A percentile compares a stretch with the other conserved stretches of the same genome.
phyloP scores from a whole-genome alignment of 805 yeast species.

The Saturnispora mendoncae region DNA sequence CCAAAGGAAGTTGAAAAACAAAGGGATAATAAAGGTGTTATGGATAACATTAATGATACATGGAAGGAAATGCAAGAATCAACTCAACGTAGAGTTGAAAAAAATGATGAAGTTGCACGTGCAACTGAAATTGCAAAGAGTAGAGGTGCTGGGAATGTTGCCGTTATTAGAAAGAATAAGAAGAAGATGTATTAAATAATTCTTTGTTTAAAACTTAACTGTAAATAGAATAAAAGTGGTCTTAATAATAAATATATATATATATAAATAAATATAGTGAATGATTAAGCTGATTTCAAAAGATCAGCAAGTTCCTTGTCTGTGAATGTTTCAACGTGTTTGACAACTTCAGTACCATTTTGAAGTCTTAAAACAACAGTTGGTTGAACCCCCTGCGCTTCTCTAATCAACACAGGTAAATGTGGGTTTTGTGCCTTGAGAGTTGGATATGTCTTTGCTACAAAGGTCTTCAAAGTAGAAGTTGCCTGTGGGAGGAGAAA shows the following conservation, averaged over 20 bases:
- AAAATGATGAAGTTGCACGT: conserved; percentile 21
- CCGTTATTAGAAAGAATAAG: conserved; percentile 24
- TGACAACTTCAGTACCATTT: conserved; percentile 42
- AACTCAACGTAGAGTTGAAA: conserved; percentile 20
- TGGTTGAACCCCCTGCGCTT: conserved; percentile 65
- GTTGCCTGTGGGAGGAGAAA: conserved; percentile 74
- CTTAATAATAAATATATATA: conserved; percentile 2
- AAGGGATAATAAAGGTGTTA: conserved; percentile 24
- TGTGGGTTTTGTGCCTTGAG: conserved; percentile 54
- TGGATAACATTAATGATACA: conserved; percentile 25
- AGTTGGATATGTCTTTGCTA: conserved; percentile 55
- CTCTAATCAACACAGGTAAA: conserved; percentile 72
- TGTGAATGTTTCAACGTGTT: conserved; percentile 39
- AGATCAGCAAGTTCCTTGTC: conserved; percentile 33
- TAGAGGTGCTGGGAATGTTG: conserved; percentile 22
- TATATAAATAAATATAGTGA: background rate
- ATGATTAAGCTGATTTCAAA: conserved; percentile 2
- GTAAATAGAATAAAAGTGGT: background rate
- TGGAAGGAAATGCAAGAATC: conserved; percentile 28
- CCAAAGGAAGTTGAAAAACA: conserved; percentile 14
- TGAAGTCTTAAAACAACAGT: conserved; percentile 66
- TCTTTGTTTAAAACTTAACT: background rate
- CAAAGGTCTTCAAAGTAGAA: conserved; percentile 55
- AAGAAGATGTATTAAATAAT: conserved; percentile 5
- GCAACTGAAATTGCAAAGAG: conserved; percentile 25